Percentiles rank a stretch among this genome's conserved stretches.
Evolutionary conservation across 768 basidiomycete species (phyloP).

Genomic region (Cystobasidium tubakii): DNA sequence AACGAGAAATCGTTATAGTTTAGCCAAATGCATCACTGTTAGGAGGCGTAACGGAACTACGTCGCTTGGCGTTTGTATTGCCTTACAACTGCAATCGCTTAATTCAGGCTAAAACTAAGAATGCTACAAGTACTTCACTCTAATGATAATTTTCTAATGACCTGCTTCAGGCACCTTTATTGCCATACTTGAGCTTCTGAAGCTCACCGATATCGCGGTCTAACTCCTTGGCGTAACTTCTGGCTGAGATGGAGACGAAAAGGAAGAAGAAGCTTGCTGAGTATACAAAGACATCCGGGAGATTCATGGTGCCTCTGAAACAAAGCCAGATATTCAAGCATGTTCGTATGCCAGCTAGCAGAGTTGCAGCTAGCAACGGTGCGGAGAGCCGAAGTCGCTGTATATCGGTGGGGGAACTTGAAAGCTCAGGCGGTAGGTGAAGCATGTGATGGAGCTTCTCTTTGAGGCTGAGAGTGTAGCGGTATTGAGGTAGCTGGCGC

Average conservation of each 20-base stretch:
- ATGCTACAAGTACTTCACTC: not conserved
- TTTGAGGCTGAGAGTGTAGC: not conserved
- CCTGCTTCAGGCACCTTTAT: slow-evolving; percentile 22
- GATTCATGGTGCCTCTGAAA: not conserved
- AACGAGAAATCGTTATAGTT: too few relatives aligned
- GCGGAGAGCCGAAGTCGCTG: not conserved
- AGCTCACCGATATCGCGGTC: slow-evolving; percentile 20
- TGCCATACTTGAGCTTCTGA: slow-evolving; percentile 20
- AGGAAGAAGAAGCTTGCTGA: slow-evolving; percentile 1
- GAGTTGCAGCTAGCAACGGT: slow-evolving; percentile 9
- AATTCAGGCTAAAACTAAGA: not conserved
- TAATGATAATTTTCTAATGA: not conserved
- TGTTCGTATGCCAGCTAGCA: not conserved
- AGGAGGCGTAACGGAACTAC: too few relatives aligned
- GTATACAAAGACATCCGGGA: not conserved
- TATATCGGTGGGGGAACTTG: not conserved
- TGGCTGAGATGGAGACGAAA: slow-evolving; percentile 20
- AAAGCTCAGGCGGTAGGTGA: slow-evolving; percentile 19
- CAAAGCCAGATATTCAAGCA: not conserved
- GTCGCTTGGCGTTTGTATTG: too few relatives aligned
- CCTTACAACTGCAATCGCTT: not conserved
- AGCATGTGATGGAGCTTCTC: slow-evolving; percentile 8
- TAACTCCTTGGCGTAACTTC: slow-evolving; percentile 27
- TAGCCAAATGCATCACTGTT: too few relatives aligned
- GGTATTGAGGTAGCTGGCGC: not conserved